phyloP scores from a whole-genome alignment of 108 stramenopile species.

The Schizochytrium sp. region DNA sequence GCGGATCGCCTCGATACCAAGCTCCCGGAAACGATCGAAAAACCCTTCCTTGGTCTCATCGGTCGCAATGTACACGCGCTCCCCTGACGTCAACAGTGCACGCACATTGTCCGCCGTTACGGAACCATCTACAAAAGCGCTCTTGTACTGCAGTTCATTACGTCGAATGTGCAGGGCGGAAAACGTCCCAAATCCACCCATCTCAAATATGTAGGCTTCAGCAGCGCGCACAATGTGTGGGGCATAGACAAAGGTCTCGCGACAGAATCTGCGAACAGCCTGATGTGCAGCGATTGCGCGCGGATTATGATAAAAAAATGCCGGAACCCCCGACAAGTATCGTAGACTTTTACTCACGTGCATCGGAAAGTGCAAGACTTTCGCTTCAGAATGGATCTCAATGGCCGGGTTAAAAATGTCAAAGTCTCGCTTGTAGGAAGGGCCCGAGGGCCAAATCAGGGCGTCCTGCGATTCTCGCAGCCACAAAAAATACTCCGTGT shows the following conservation, averaged over 20 bases:
- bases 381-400: not conserved
- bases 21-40: not conserved
- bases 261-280: constrained; percentile 39
- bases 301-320: not conserved
- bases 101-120: not conserved
- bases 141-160: constrained; percentile 52
- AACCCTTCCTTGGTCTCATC: not conserved
- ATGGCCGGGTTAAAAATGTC: not conserved
- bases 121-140: constrained; percentile 14
- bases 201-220: not conserved
- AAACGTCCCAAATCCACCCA: constrained; percentile 2
- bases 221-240: constrained; percentile 23
- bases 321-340: constrained; percentile 27
- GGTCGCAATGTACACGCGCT: constrained; percentile 10
- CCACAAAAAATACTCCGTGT: constrained; percentile 21
- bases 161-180: constrained; percentile 40
- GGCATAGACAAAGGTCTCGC: constrained; percentile 39
- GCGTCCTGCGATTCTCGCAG: not conserved
- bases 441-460: not conserved
- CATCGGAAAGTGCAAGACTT: not conserved
- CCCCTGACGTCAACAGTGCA: not conserved
- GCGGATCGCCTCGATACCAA: not conserved
- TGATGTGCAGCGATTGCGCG: constrained; percentile 27
- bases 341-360: constrained; percentile 22
- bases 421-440: not conserved